These are phyloP conservation scores for Astrothelium macrocarpum DNA, from an alignment of 495 filamentous ascomycete species.

Conservation along the genomic window DNA sequence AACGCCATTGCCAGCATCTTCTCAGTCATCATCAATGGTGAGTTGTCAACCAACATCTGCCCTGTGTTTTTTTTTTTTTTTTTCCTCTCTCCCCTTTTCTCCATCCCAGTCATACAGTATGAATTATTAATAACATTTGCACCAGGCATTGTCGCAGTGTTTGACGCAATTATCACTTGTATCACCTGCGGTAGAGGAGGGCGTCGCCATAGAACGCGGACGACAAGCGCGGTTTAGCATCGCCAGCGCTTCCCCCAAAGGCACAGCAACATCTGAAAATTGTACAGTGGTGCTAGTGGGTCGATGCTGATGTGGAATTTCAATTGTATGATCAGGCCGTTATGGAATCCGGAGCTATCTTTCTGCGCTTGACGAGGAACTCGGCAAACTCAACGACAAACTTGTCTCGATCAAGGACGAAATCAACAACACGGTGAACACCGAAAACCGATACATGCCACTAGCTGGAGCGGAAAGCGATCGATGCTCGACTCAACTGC, in stretches of 20 bases:
- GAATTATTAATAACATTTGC: neutral
- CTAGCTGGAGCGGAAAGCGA: neutral
- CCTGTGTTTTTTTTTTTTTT: too few species aligned
- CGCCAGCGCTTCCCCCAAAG: slow-evolving; percentile 5
- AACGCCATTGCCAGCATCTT: slow-evolving; percentile 68
- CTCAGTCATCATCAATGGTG: slow-evolving; percentile 64
- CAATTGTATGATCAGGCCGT: neutral
- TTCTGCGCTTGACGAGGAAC: neutral
- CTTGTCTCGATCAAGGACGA: neutral
- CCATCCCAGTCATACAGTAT: neutral
- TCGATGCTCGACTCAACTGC: neutral
- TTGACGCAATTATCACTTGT: slow-evolving; percentile 48
- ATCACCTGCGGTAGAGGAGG: slow-evolving; percentile 21
- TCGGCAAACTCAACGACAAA: neutral
- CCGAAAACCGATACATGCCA: neutral
- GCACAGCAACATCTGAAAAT: neutral
- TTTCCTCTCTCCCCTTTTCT: neutral
- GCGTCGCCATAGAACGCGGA: slow-evolving; percentile 2
- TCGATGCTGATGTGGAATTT: slow-evolving; percentile 5
- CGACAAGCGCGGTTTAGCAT: slow-evolving; percentile 18
- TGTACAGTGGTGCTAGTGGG: neutral
- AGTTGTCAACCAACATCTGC: neutral
- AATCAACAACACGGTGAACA: neutral
- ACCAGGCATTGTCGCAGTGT: slow-evolving; percentile 54
- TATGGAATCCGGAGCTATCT: neutral